Percentiles rank a stretch among this genome's conserved stretches.
These are phyloP conservation scores for Taphrina flavorubra DNA, from an alignment of 1,139 yeast genomes.

Conservation along the genomic window DNA sequence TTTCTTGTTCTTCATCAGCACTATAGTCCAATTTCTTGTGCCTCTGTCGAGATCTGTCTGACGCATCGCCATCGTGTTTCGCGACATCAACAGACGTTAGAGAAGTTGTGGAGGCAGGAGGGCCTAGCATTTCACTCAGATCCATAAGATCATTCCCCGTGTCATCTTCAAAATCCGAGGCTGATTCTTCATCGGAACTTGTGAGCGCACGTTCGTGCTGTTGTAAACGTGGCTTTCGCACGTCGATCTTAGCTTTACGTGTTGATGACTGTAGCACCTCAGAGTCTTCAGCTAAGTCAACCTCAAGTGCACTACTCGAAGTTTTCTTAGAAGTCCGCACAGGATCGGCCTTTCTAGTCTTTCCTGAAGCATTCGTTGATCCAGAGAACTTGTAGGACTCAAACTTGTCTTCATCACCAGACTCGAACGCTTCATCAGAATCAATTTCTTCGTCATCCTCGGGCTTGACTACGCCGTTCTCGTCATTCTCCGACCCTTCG, in stretches of 20 bases:
- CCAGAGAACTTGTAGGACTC: constrained; percentile 44
- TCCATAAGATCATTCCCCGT: constrained; percentile 47
- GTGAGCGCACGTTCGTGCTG: constrained; percentile 46
- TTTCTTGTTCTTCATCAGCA: too few species aligned
- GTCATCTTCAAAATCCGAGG: constrained; percentile 36
- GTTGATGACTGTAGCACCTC: constrained; percentile 52
- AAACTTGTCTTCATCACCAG: constrained; percentile 45
- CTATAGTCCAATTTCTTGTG: too few species aligned
- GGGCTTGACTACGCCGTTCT: constrained; percentile 37
- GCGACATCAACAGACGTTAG: too few species aligned
- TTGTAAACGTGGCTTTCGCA: constrained; percentile 49
- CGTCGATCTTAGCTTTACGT: constrained; percentile 53
- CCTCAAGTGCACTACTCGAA: constrained; percentile 44
- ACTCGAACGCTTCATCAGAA: constrained; percentile 46
- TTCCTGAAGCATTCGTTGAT: constrained; percentile 18
- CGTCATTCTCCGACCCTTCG: constrained; percentile 13
- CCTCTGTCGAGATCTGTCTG: background rate
- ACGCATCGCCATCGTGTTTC: too few species aligned
- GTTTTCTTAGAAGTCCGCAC: background rate
- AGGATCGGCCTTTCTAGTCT: background rate
- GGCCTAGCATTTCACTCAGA: constrained; percentile 65
- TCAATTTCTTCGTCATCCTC: constrained; percentile 46
- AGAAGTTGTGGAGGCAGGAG: background rate
- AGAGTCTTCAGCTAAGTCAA: constrained; percentile 51
- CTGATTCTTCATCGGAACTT: constrained; percentile 47